Base-by-base conservation (phyloP, 139 green algal species). In the Tetradesmus obliquus region DNA sequence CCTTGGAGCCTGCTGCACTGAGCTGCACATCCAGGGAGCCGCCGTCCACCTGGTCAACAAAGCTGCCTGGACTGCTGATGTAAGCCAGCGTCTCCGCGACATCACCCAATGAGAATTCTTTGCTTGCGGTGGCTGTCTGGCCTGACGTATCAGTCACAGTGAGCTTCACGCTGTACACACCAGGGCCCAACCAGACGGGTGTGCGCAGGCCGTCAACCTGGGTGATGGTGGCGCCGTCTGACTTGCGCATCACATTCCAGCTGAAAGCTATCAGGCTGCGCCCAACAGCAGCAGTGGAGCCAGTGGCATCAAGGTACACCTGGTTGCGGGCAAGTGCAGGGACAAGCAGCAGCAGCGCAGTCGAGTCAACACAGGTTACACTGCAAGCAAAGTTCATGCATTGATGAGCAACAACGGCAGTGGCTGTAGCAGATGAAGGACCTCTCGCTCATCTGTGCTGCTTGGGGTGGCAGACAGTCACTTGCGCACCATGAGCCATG, bases 221-320 rank as follows among this genome's bases (percentile, higher is more conserved):
- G 7, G 89, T 82, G 19, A 92, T 71, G 19, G 45, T 13, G n/a
- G 69, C 45, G n/a, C 51, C n/a, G 69, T 83, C 82, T 4, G 81
- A 22, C 66, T 89, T 82, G 54, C 82, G 66, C n/a, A 66, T 57
- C 10, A 92, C 60, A n/a, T 20, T 51, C 89, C 89, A 92, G 82
- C 22, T 84, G 82, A 84, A 89, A 1, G 69, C 55, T 7, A 92
- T 60, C 12, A 92, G 57, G 89, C 80, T 88, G 80, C 81, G 81
- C 66, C 82, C 80, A 19, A 51, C 51, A 32, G 89, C 89, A 55
- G 81, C 53, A 24, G 53, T 79, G n/a, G 62, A 85, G n/a, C 82
- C 82, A 3, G 82, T 84, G n/a, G 89, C 89, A 88, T 92, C 81
- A 8, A 92, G 76, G 55, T 76, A 22, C 81, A 92, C 89, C 89